These are phyloP conservation scores for Clavispora vitiphila DNA, from an alignment of 805 yeast species.

Conservation along the genomic window DNA sequence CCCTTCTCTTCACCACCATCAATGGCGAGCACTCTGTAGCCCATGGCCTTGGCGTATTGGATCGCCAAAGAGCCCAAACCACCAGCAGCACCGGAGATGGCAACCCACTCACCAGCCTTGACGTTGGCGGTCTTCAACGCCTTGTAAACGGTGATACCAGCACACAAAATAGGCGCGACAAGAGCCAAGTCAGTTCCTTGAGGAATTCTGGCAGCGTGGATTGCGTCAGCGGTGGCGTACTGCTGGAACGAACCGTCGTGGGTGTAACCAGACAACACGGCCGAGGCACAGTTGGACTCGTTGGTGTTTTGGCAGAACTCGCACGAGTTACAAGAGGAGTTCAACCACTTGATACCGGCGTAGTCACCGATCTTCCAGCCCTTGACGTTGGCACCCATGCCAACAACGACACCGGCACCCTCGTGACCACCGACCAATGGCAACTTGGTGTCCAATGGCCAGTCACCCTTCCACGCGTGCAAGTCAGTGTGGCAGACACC, in stretches of 20 bases:
- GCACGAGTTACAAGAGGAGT: slow-evolving; percentile 71
- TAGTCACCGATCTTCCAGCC: slow-evolving; percentile 74
- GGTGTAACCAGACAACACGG: slow-evolving; percentile 72
- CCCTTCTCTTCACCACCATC: slow-evolving; percentile 67
- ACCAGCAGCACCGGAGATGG: slow-evolving; percentile 76
- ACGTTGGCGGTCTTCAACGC: slow-evolving; percentile 77
- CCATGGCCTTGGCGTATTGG: slow-evolving; percentile 77
- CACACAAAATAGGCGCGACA: slow-evolving; percentile 81
- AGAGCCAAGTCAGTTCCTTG: slow-evolving; percentile 67
- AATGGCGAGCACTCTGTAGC: slow-evolving; percentile 63
- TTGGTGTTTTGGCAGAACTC: slow-evolving; percentile 64
- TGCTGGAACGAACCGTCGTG: slow-evolving; percentile 91
- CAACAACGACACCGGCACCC: slow-evolving; percentile 85
- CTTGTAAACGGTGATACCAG: slow-evolving; percentile 89
- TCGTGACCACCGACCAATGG: slow-evolving; percentile 88
- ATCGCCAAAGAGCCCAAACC: slow-evolving; percentile 72
- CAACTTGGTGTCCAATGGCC: slow-evolving; percentile 73
- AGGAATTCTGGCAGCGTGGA: slow-evolving; percentile 80
- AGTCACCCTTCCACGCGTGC: slow-evolving; percentile 93
- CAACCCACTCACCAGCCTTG: slow-evolving; percentile 69
- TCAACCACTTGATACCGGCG: slow-evolving; percentile 83
- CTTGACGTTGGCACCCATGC: slow-evolving; percentile 61
- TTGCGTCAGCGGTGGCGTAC: slow-evolving; percentile 83
- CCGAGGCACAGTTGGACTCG: slow-evolving; percentile 68
- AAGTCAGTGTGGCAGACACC: slow-evolving; percentile 94